phyloP scores from a whole-genome alignment of 768 basidiomycete species.

The Amanita subjunquillea region DNA sequence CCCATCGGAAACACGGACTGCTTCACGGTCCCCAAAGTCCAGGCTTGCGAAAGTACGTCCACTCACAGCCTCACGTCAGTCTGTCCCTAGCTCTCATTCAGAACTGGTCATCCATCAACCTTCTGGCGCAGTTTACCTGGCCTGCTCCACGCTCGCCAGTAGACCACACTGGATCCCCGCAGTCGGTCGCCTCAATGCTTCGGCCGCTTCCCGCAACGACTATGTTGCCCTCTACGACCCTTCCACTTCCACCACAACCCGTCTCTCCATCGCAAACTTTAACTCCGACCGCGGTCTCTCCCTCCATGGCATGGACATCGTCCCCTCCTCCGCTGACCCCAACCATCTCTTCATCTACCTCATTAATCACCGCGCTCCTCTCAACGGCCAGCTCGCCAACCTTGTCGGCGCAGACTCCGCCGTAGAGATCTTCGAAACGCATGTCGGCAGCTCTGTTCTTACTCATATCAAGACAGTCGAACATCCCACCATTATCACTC shows the following conservation, averaged over 20 bases:
- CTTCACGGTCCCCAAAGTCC: slow-evolving; percentile 36
- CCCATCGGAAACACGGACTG: slow-evolving; percentile 40
- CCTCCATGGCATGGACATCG: slow-evolving; percentile 62
- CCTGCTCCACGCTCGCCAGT: slow-evolving; percentile 43
- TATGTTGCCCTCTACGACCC: slow-evolving; percentile 56
- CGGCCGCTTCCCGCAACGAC: slow-evolving; percentile 32
- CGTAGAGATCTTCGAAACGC: slow-evolving; percentile 59
- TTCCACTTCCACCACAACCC: slow-evolving; percentile 29
- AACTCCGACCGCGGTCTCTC: slow-evolving; percentile 33
- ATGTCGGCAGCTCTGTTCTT: slow-evolving; percentile 29
- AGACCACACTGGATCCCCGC: slow-evolving; percentile 46
- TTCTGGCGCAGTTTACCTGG: slow-evolving; percentile 48
- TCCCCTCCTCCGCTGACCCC: slow-evolving; percentile 37
- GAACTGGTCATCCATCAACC: slow-evolving; percentile 52
- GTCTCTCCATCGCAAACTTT: slow-evolving; percentile 32
- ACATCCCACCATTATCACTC: slow-evolving; percentile 45
- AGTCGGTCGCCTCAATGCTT: slow-evolving; percentile 22
- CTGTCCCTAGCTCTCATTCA: slow-evolving; percentile 13
- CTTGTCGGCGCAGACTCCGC: slow-evolving; percentile 59
- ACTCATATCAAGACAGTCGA: slow-evolving; percentile 48
- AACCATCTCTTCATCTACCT: slow-evolving; percentile 51
- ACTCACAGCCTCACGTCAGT: not conserved
- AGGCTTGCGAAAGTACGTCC: slow-evolving; percentile 59
- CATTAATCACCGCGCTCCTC: slow-evolving; percentile 60
- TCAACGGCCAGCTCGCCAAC: slow-evolving; percentile 21